phyloP scores from a whole-genome alignment of 2,329 filamentous ascomycete species.

The Penicillium sp. region DNA sequence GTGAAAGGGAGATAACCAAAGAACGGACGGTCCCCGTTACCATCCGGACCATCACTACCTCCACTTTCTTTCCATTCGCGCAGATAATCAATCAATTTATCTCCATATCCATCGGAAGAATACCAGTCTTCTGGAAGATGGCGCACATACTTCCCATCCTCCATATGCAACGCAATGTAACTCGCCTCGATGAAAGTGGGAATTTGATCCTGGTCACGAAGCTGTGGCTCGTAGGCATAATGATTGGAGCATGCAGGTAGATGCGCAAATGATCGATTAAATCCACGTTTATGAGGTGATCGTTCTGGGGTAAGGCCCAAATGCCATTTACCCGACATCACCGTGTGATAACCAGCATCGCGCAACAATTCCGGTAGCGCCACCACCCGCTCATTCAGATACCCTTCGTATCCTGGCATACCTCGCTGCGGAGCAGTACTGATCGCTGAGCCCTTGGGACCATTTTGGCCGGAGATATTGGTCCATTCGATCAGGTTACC shows the following conservation, averaged over 20 bases:
- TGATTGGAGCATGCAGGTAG: slow-evolving; percentile 57
- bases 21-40: slow-evolving; percentile 38
- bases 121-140: slow-evolving; percentile 50
- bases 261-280: slow-evolving; percentile 55
- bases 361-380: slow-evolving; percentile 32
- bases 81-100: slow-evolving; percentile 50
- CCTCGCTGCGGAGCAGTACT: slow-evolving; percentile 51
- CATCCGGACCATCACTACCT: slow-evolving; percentile 15
- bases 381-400: slow-evolving; percentile 32
- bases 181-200: slow-evolving; percentile 40
- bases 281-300: slow-evolving; percentile 53
- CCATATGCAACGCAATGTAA: slow-evolving; percentile 43
- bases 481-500: slow-evolving; percentile 57
- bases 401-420: slow-evolving; percentile 40
- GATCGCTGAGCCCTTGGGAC: slow-evolving; percentile 48
- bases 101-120: slow-evolving; percentile 49
- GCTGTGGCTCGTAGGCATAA: slow-evolving; percentile 49
- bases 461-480: slow-evolving; percentile 50
- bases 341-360: slow-evolving; percentile 33
- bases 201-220: slow-evolving; percentile 38
- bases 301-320: slow-evolving; percentile 46
- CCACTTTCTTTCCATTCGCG: slow-evolving; percentile 43
- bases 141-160: slow-evolving; percentile 42
- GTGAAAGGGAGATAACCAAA: slow-evolving; percentile 48
- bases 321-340: slow-evolving; percentile 39